These are phyloP conservation scores for Amaranthus cruentus DNA, from an alignment of 148 eudicot species.

Conservation along the genomic window DNA sequence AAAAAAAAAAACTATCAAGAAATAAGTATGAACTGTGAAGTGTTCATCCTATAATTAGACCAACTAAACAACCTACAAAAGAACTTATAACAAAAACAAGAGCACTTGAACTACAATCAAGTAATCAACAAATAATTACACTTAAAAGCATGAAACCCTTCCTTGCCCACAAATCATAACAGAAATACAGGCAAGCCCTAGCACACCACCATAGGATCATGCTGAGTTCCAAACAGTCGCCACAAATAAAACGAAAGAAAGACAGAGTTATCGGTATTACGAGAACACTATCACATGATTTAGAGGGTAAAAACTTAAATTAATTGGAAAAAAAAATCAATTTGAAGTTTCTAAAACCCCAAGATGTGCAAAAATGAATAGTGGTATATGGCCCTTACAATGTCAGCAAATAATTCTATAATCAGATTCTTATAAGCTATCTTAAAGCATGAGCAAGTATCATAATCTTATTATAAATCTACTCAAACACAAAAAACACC, in stretches of 20 bases:
- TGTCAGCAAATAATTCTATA: constrained; percentile 4
- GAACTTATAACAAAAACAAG: neutral
- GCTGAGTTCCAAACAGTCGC: neutral
- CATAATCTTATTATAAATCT: constrained; percentile 1
- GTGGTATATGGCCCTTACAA: constrained; percentile 3
- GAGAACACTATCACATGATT: constrained; percentile 8
- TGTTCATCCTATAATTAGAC: neutral
- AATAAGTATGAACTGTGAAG: neutral
- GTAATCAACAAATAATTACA: neutral
- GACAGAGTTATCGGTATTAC: constrained; percentile 20
- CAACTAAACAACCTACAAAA: neutral
- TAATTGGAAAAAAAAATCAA: constrained; percentile 2
- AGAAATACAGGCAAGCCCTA: constrained; percentile 29
- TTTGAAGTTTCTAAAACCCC: constrained; percentile 6
- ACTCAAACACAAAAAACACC: constrained; percentile 18
- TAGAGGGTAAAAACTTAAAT: neutral
- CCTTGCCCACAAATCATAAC: constrained; percentile 7
- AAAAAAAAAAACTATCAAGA: neutral
- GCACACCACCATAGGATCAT: constrained; percentile 11
- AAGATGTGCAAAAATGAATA: neutral
- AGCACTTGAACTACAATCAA: neutral
- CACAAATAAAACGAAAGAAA: constrained; percentile 9
- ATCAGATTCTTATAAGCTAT: constrained; percentile 13
- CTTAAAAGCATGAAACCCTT: neutral
- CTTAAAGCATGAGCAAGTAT: constrained; percentile 10